Evolutionary conservation across 2,329 filamentous ascomycete species (phyloP).

Genomic region (Trichothecium roseum): DNA sequence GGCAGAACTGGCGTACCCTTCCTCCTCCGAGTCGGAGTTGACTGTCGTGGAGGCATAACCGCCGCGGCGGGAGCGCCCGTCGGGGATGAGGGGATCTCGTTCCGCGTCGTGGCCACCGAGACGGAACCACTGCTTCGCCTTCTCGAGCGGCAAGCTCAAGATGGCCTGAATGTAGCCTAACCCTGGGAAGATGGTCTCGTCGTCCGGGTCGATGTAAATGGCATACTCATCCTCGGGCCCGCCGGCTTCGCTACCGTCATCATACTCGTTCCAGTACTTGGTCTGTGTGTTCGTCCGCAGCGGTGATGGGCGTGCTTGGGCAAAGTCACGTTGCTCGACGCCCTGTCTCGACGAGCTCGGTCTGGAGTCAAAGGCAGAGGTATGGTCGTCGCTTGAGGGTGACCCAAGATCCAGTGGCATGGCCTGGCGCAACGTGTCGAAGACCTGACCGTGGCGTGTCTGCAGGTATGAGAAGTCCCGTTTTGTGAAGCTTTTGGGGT

Average conservation of each 20-base stretch:
- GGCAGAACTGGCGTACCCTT: slow-evolving; percentile 43
- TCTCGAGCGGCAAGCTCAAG: slow-evolving; percentile 37
- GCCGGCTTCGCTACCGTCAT: slow-evolving; percentile 62
- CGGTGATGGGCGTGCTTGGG: not conserved
- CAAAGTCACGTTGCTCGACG: not conserved
- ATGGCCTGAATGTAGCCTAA: slow-evolving; percentile 47
- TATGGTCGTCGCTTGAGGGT: slow-evolving; percentile 21
- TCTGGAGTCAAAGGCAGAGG: slow-evolving; percentile 22
- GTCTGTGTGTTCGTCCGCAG: slow-evolving; percentile 17
- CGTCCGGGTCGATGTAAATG: slow-evolving; percentile 65
- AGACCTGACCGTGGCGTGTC: slow-evolving; percentile 38
- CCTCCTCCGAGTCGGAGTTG: slow-evolving; percentile 30
- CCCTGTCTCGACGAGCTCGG: not conserved
- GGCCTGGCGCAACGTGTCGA: slow-evolving; percentile 33
- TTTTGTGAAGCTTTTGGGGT: slow-evolving; percentile 62
- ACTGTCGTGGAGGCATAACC: slow-evolving; percentile 18
- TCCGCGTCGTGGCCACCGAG: slow-evolving; percentile 15
- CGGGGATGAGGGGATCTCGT: slow-evolving; percentile 16
- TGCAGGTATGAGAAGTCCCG: slow-evolving; percentile 49
- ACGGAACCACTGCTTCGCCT: slow-evolving; percentile 39
- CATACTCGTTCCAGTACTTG: slow-evolving; percentile 80
- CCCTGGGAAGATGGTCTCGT: slow-evolving; percentile 49
- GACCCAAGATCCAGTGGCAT: slow-evolving; percentile 18
- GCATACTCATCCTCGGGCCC: slow-evolving; percentile 54
- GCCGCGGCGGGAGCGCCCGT: slow-evolving; percentile 12